These are phyloP conservation scores for Penicillium pulvis DNA, from an alignment of 495 filamentous ascomycete species.

Conservation along the genomic window DNA sequence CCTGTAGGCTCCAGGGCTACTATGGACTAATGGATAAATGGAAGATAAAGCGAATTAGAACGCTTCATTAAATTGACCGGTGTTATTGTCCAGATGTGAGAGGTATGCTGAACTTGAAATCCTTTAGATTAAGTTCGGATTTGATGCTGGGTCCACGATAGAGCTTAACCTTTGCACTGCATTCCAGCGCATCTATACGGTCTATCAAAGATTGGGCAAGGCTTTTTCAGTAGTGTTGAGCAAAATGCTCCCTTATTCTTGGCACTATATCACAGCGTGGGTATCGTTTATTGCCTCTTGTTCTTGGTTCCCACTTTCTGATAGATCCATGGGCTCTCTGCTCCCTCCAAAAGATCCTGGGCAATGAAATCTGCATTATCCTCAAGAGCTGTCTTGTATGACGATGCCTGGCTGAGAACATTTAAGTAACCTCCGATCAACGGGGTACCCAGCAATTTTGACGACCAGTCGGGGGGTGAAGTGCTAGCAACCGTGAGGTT, in stretches of 20 bases:
- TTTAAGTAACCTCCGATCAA: conserved; percentile 24
- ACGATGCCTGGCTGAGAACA: conserved; percentile 17
- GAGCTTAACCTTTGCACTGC: neutral
- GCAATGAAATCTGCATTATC: conserved; percentile 41
- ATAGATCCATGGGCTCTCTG: conserved; percentile 23
- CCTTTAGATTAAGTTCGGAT: too few species aligned
- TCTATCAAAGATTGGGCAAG: too few species aligned
- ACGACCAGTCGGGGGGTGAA: conserved; percentile 18
- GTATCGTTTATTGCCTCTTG: neutral
- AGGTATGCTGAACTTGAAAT: neutral
- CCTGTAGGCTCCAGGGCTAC: too few species aligned
- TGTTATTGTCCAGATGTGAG: neutral
- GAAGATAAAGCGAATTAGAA: neutral
- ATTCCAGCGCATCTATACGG: too few species aligned
- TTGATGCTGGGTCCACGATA: too few species aligned
- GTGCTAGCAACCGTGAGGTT: conserved; percentile 26
- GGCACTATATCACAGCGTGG: neutral
- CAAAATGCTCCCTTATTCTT: too few species aligned
- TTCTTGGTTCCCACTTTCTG: conserved; percentile 32
- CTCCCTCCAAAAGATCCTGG: conserved; percentile 31
- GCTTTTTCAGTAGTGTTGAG: too few species aligned
- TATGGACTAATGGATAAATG: neutral
- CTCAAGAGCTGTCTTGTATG: conserved; percentile 30
- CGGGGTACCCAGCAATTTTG: conserved; percentile 18
- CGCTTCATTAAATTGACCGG: too few species aligned